A percentile compares a stretch with the other conserved stretches of the same genome.
These are phyloP conservation scores for Flaveria linearis DNA, from an alignment of 129 eudicot genomes.

Conservation along the genomic window DNA sequence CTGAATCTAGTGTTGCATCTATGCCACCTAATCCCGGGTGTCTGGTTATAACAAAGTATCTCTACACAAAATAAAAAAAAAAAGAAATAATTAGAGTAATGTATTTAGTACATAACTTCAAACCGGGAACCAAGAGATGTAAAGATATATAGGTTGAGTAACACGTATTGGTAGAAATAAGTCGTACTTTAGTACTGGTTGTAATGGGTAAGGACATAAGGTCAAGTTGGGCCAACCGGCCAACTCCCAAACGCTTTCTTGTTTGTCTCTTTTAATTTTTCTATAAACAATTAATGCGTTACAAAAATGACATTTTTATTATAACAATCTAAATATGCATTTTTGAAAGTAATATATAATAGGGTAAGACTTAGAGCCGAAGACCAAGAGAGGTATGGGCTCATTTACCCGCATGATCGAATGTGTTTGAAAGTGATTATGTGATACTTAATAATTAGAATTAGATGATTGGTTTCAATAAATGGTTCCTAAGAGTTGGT, in stretches of 20 bases:
- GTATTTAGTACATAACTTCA: neutral
- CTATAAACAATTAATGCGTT: neutral
- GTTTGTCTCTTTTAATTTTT: neutral
- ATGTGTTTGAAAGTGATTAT: neutral
- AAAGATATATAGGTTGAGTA: neutral
- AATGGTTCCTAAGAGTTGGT: neutral
- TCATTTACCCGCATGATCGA: neutral
- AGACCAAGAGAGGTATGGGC: neutral
- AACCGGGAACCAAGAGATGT: conserved; percentile 1
- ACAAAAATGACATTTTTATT: neutral
- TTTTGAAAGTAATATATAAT: neutral
- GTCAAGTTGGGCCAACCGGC: neutral
- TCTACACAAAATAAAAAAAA: conserved; percentile 38
- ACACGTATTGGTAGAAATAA: neutral
- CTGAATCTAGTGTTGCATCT: conserved; percentile 68
- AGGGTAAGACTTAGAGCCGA: neutral
- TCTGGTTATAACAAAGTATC: conserved; percentile 81
- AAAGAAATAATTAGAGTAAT: neutral
- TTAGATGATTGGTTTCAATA: neutral
- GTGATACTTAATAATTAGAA: neutral
- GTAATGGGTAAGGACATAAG: neutral
- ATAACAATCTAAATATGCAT: neutral
- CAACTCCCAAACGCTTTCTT: neutral
- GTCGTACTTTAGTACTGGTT: neutral
- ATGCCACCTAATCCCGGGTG: conserved; percentile 84